A percentile compares a stretch with the other conserved stretches of the same genome.
These are phyloP conservation scores for Abrus pulchellus DNA, from an alignment of 306 rosid genomes.

Conservation along the genomic window DNA sequence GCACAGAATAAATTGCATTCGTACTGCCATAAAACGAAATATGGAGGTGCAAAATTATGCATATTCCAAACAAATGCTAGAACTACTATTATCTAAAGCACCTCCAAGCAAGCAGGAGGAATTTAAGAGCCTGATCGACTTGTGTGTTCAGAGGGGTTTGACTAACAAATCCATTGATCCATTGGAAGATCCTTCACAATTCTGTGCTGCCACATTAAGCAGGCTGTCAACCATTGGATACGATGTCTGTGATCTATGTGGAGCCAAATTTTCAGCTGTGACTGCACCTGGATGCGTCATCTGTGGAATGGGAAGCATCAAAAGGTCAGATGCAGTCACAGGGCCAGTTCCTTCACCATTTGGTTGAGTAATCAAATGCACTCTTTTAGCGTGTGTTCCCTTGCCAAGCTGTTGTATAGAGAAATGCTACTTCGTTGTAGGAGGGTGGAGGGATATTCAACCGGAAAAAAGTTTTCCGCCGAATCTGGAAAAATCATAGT, in stretches of 20 bases:
- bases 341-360: conserved; percentile 96
- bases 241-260: conserved; percentile 98
- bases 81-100: conserved; percentile 89
- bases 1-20: conserved; percentile 95
- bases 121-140: conserved; percentile 80
- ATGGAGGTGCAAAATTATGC: conserved; percentile 96
- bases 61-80: conserved; percentile 95
- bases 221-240: conserved; percentile 95
- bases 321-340: conserved; percentile 86
- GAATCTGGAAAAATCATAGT: conserved; percentile 19
- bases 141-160: conserved; percentile 95
- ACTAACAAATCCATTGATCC: conserved; percentile 93
- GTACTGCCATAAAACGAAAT: conserved; percentile 95
- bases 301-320: conserved; percentile 97
- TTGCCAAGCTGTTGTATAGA: conserved; percentile 26
- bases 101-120: conserved; percentile 92
- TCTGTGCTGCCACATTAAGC: conserved; percentile 94
- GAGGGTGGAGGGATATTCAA: neutral
- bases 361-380: conserved; percentile 62
- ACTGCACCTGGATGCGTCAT: conserved; percentile 87
- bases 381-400: conserved; percentile 14
- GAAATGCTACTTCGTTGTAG: neutral
- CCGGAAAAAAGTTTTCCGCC: neutral
- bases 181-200: conserved; percentile 93
- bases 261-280: conserved; percentile 93